Conservation (phyloP, 1,284 basidiomycete species). For the Ustilago esculenta region DNA sequence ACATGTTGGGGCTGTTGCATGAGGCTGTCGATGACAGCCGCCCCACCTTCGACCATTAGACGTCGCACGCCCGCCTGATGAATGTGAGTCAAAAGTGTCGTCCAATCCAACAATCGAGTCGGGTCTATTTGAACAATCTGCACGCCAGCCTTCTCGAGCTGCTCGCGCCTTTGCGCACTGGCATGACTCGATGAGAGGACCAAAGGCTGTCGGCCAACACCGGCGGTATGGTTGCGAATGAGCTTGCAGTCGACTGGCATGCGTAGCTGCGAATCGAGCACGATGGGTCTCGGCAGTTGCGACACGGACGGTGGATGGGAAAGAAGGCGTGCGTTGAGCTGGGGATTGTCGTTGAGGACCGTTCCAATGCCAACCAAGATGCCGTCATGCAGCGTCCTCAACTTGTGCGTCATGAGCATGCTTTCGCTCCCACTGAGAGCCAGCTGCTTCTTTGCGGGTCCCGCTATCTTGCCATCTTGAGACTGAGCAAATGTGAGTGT, state of each 20-base stretch:
- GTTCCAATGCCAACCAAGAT: constrained; percentile 93
- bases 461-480: constrained; percentile 90
- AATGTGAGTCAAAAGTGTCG: constrained; percentile 31
- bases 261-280: constrained; percentile 81
- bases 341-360: constrained; percentile 88
- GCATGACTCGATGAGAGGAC: constrained; percentile 71
- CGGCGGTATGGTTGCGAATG: constrained; percentile 74
- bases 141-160: constrained; percentile 68
- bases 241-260: constrained; percentile 78
- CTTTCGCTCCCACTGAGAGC: constrained; percentile 85
- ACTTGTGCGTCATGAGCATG: constrained; percentile 93
- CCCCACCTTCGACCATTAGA: constrained; percentile 96
- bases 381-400: constrained; percentile 80
- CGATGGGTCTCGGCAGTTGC: constrained; percentile 78
- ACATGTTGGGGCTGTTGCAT: constrained; percentile 32
- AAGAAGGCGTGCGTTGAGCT: constrained; percentile 75
- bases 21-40: constrained; percentile 81
- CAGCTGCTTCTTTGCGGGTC: constrained; percentile 77
- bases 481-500: constrained; percentile 97
- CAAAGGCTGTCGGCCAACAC: constrained; percentile 78
- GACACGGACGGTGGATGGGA: constrained; percentile 37
- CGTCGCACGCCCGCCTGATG: constrained; percentile 72
- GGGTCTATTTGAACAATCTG: constrained; percentile 55
- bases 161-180: constrained; percentile 30
- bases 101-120: constrained; percentile 21